Base-by-base conservation (phyloP, 345 rosid genomes). In the Citrus sp. region DNA sequence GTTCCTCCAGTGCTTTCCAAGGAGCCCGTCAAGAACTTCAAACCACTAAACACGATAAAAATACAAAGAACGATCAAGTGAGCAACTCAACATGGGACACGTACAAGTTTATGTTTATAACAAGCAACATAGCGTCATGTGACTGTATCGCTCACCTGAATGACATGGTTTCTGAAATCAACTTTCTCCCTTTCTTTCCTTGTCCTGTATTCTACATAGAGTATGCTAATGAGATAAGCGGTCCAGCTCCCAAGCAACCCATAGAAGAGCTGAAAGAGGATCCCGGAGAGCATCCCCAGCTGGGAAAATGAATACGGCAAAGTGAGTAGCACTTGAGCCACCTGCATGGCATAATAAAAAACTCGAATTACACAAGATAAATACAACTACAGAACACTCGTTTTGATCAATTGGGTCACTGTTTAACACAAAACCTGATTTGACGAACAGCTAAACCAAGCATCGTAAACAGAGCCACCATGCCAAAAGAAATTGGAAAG, bases 381-480 rank as follows among this genome's bases (percentile, higher is more conserved):
- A 54, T 18, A 54, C 7, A 54, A 18, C 58, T 54, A 54, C 58
- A 46, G 14, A 38, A 51, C 40, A 3, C 28, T 10, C 65, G 59
- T 12, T 58, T n/a, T n/a, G 62, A 24, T 5, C 3, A 40, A 13
- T 35, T 0, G 7, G 13, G 25, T n/a, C 55, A 7, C 21, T 19
- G 59, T 55, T 30, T 19, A 25, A n/a, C 3, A 61, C 24, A 37
- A n/a, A 55, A 92, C 99, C 97, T 96, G 99, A 76, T 94, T 96
- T 2, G 99, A 96, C 80, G 99, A 93, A 76, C 99, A 95, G 87
- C 99, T 95, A 76, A 95, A 95, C 99, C 99, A 95, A 77, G 99
- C 99, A 82, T 96, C 99, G 83, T 96, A 96, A 67, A 24, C 95
- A 77, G 99, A 96, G 28, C 98, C 99, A 5, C 99, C 99, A 82